phyloP scores from a whole-genome alignment of 805 yeast species.

The Ogataea siamensis region DNA sequence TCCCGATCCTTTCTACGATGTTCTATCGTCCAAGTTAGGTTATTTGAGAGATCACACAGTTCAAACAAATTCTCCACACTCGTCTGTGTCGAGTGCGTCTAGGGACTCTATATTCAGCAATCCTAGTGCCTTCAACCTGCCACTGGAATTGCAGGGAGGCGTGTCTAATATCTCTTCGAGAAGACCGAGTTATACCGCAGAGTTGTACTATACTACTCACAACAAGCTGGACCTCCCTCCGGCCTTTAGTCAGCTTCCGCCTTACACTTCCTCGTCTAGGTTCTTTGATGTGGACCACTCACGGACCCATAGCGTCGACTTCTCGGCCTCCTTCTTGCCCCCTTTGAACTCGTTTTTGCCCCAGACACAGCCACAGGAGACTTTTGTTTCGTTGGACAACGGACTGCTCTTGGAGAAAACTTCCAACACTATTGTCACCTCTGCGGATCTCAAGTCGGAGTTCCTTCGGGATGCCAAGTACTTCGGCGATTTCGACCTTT shows the following conservation, averaged over 20 bases:
- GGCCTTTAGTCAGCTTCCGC: constrained; percentile 12
- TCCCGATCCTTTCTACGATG: constrained; percentile 23
- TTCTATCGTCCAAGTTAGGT: constrained; percentile 18
- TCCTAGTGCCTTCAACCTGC: constrained; percentile 42
- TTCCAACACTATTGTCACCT: constrained; percentile 50
- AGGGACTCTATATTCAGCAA: constrained; percentile 27
- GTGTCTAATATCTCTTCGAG: constrained; percentile 60
- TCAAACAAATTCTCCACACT: constrained; percentile 27
- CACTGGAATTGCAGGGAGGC: constrained; percentile 64
- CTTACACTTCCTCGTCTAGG: constrained; percentile 18
- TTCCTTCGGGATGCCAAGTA: constrained; percentile 51
- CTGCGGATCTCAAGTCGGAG: constrained; percentile 50
- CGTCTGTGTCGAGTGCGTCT: constrained; percentile 32
- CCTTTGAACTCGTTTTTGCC: constrained; percentile 8
- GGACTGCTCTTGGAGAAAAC: constrained; percentile 57
- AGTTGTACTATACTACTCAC: constrained; percentile 43
- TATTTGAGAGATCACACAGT: constrained; percentile 20
- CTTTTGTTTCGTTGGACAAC: constrained; percentile 48
- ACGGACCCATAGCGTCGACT: constrained; percentile 22
- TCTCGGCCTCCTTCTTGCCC: constrained; percentile 8
- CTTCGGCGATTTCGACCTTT: constrained; percentile 46
- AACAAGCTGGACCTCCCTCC: constrained; percentile 23
- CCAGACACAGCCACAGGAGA: constrained; percentile 10
- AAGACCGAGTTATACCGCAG: constrained; percentile 76
- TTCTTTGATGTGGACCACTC: constrained; percentile 21